Evolutionary conservation across 1,139 yeast genomes (phyloP).

Genomic region (Yarrowia galli): DNA sequence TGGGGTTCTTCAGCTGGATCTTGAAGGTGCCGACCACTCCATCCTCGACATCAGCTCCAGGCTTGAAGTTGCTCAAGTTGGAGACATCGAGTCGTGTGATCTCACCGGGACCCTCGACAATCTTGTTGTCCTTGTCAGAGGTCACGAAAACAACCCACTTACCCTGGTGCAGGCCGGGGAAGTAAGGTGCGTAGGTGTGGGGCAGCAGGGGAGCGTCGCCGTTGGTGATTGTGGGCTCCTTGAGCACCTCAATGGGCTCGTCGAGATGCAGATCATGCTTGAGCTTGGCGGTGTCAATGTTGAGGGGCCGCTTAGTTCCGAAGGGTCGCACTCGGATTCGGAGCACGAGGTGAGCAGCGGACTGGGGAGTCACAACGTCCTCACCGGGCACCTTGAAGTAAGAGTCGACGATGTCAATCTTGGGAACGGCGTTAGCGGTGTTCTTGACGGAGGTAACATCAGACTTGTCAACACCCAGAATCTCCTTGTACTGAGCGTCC

Average conservation of each 20-base stretch:
- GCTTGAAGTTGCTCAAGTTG: constrained; percentile 60
- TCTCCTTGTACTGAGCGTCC: constrained; percentile 19
- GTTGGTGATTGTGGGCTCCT: constrained; percentile 74
- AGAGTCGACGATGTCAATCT: constrained; percentile 71
- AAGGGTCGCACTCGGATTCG: constrained; percentile 80
- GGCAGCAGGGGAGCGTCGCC: constrained; percentile 72
- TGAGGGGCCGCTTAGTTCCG: constrained; percentile 54
- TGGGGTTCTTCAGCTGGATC: constrained; percentile 71
- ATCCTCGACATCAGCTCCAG: constrained; percentile 56
- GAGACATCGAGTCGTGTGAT: constrained; percentile 63
- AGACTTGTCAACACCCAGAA: constrained; percentile 18
- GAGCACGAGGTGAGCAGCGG: constrained; percentile 75
- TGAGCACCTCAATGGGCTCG: constrained; percentile 69
- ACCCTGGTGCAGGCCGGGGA: constrained; percentile 60
- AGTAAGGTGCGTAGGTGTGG: constrained; percentile 70
- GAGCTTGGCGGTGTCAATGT: constrained; percentile 47
- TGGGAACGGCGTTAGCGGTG: constrained; percentile 73
- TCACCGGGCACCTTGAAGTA: constrained; percentile 92
- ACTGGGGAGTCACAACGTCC: constrained; percentile 66
- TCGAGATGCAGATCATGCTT: constrained; percentile 54
- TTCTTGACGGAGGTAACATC: constrained; percentile 61
- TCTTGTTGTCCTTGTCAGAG: constrained; percentile 76
- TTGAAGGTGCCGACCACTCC: constrained; percentile 75
- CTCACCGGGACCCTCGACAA: constrained; percentile 71
- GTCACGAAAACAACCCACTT: constrained; percentile 74